These are phyloP conservation scores for Byssothecium circinans DNA, from an alignment of 2,329 filamentous ascomycete genomes.

Conservation along the genomic window DNA sequence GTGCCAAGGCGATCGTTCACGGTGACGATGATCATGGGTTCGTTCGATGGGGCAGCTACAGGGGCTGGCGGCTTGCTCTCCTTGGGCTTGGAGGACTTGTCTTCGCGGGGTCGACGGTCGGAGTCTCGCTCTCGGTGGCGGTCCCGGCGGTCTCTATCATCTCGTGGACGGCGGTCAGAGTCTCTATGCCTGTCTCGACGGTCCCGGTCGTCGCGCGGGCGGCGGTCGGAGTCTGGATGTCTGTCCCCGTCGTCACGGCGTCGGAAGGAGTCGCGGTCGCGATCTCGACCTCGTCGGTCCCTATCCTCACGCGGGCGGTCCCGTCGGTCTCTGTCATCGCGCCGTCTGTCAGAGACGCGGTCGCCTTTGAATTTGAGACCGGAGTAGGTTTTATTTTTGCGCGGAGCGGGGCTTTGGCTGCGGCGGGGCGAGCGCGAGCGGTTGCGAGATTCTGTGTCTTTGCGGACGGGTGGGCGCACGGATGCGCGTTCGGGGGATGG, in stretches of 20 bases:
- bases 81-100: conserved; percentile 33
- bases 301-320: conserved; percentile 18
- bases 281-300: background rate
- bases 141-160: conserved; percentile 44
- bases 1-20: conserved; percentile 95
- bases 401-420: conserved; percentile 21
- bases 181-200: conserved; percentile 39
- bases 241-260: conserved; percentile 35
- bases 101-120: conserved; percentile 25
- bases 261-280: conserved; percentile 1
- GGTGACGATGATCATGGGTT: conserved; percentile 91
- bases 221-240: background rate
- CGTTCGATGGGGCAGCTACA: conserved; percentile 43
- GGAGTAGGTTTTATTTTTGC: conserved; percentile 46
- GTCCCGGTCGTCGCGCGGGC: conserved; percentile 35
- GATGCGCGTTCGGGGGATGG: conserved; percentile 20
- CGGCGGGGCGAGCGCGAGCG: conserved; percentile 37
- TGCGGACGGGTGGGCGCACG: conserved; percentile 7
- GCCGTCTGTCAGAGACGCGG: conserved; percentile 30
- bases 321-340: conserved; percentile 40
- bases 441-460: conserved; percentile 11
- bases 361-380: conserved; percentile 63
- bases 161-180: conserved; percentile 4
- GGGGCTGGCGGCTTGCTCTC: conserved; percentile 32
- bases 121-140: conserved; percentile 26